Evolutionary conservation across 2,329 filamentous ascomycete genomes (phyloP).

Genomic region (Aspergillus pseudoviridinutans): DNA sequence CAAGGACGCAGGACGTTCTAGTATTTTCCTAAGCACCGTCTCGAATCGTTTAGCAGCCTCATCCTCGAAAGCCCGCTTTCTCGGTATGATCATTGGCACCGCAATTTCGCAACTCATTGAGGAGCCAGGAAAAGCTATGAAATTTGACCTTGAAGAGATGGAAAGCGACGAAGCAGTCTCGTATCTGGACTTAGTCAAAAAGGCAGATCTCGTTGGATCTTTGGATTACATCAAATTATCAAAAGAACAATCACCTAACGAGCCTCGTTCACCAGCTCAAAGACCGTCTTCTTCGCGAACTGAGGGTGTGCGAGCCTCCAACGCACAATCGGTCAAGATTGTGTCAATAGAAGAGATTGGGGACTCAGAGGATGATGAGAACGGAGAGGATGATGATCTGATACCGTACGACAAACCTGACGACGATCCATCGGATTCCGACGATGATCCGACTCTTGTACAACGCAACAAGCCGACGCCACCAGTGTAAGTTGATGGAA

Average conservation of each 20-base stretch:
- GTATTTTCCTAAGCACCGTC: conserved; percentile 69
- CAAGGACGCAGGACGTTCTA: conserved; percentile 65
- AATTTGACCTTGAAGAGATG: conserved; percentile 80
- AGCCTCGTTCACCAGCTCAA: conserved; percentile 13
- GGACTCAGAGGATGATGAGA: conserved; percentile 47
- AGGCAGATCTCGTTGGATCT: conserved; percentile 61
- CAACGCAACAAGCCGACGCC: conserved; percentile 76
- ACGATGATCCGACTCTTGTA: conserved; percentile 86
- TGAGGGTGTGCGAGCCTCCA: not conserved
- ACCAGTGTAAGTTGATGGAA: conserved; percentile 58
- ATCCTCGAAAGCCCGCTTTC: conserved; percentile 69
- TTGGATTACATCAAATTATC: conserved; percentile 47
- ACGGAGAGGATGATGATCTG: conserved; percentile 61
- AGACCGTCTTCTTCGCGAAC: conserved; percentile 6
- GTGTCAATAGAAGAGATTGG: conserved; percentile 62
- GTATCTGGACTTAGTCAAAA: conserved; percentile 64
- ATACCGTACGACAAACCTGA: conserved; percentile 79
- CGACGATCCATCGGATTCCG: conserved; percentile 84
- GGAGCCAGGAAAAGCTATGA: conserved; percentile 64
- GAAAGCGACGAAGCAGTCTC: conserved; percentile 67
- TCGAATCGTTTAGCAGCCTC: conserved; percentile 81
- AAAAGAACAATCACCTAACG: conserved; percentile 11
- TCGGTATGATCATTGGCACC: conserved; percentile 86
- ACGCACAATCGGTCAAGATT: conserved; percentile 35
- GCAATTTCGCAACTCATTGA: conserved; percentile 64